Base-by-base conservation (phyloP, 352 stramenopile species). In the Globisporangium uncinulatum region DNA sequence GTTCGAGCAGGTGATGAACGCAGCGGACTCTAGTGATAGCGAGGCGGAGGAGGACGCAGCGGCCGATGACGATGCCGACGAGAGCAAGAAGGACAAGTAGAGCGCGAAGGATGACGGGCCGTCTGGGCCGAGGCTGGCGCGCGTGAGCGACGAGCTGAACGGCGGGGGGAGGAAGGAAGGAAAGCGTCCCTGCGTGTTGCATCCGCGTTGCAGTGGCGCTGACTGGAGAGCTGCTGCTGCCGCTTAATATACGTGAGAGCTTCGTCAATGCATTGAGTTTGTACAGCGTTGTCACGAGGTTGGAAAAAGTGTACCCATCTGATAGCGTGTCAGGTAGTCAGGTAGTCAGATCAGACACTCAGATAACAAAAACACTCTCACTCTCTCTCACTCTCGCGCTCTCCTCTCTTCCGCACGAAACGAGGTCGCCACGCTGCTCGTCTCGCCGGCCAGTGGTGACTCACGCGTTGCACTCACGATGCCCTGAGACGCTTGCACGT, bases 1-100 rank as follows among this genome's bases (percentile, higher is more conserved):
- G 60, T 99, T 99, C 69, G 97, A 99, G 74, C 95, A 99, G 73
- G 97, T 95, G 54, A 95, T 94, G 83, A 91, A 92, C 57, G 74
- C 75, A 29, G 80, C 67, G 51, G 85, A 94, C 69, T 90, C 79
- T 59, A 93, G 81, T 75, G 83, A 93, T 83, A 91, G 79, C 68
- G 83, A 92, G 68, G 83, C 90, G 43, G 85, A 93, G 59, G 75
- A 61, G 17, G 50, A 49, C n/a, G 50, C n/a, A 2, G 55, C 41
- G 14, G 48, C 32, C 5, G 51, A 41, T 11, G 50, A 54, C 17
- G 24, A 29, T 29, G 14, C 51, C 19, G 57, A 81, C 46, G 57
- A 84, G 55, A 81, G 53, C 63, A 84, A 84, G 67, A 84, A 84
- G 67, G 71, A 84, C 62, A 76, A 84, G 77, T 84, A 81, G 71